A percentile compares a stretch with the other conserved stretches of the same genome.
These are phyloP conservation scores for Tolypocladium inflatum DNA, from an alignment of 2,329 filamentous ascomycete genomes.

Conservation along the genomic window DNA sequence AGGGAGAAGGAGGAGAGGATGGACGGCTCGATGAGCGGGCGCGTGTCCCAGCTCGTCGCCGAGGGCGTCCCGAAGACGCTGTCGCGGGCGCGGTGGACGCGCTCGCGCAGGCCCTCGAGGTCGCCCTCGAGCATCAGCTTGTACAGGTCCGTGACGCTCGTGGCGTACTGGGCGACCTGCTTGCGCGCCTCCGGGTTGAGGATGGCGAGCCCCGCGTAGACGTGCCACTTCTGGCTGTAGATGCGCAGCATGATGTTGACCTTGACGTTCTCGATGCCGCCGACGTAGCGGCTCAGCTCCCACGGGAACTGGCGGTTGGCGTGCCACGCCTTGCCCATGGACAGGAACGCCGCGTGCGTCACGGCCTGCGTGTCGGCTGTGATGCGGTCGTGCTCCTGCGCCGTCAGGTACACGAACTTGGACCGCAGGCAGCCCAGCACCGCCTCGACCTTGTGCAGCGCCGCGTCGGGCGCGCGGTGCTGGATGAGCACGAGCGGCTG, in stretches of 20 bases:
- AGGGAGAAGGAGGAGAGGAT: conserved; percentile 85
- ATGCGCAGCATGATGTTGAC: conserved; percentile 97
- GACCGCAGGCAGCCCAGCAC: conserved; percentile 78
- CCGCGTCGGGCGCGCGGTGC: conserved; percentile 73
- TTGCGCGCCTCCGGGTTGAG: conserved; percentile 85
- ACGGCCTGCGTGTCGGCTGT: conserved; percentile 98
- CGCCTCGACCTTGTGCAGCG: conserved; percentile 67
- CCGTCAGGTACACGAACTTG: conserved; percentile 79
- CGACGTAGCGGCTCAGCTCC: conserved; percentile 91
- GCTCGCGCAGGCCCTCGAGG: conserved; percentile 58
- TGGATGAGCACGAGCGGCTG: conserved; percentile 92
- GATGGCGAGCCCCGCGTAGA: conserved; percentile 94
- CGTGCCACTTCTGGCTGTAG: conserved; percentile 98
- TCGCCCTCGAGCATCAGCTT: conserved; percentile 93
- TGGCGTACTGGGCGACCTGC: conserved; percentile 91
- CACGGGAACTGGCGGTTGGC: conserved; percentile 93
- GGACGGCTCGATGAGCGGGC: conserved; percentile 68
- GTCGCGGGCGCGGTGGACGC: conserved; percentile 57
- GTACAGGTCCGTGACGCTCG: conserved; percentile 86
- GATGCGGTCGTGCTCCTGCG: conserved; percentile 86
- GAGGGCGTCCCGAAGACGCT: conserved; percentile 64
- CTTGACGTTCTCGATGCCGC: conserved; percentile 98
- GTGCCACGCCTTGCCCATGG: conserved; percentile 97
- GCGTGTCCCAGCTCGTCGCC: conserved; percentile 40
- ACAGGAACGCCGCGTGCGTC: conserved; percentile 91